Conservation (phyloP, 2,329 filamentous ascomycete genomes). For the Bipolaris gigantea region DNA sequence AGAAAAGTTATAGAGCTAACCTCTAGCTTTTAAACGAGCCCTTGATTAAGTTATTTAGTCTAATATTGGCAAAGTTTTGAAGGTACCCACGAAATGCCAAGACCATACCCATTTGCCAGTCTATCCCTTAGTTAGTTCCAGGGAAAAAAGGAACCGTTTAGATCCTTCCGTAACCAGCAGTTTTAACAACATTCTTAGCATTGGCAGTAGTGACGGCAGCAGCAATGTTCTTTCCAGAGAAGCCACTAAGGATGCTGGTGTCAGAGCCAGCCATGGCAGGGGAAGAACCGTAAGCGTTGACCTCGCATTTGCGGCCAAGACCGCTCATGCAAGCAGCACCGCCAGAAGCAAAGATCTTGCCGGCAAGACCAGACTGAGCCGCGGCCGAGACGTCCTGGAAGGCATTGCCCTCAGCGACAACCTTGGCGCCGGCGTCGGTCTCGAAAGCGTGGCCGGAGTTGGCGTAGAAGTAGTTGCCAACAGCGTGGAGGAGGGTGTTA, state of each 20-base stretch:
- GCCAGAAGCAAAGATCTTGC: slow-evolving; percentile 46
- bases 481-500: slow-evolving; percentile 61
- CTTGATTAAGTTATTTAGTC: too few species aligned
- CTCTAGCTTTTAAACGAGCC: too few species aligned
- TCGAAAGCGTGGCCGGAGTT: slow-evolving; percentile 63
- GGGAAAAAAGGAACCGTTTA: slow-evolving; percentile 8
- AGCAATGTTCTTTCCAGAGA: slow-evolving; percentile 58
- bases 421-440: slow-evolving; percentile 41
- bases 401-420: slow-evolving; percentile 61
- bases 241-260: slow-evolving; percentile 54
- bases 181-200: slow-evolving; percentile 24
- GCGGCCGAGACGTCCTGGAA: slow-evolving; percentile 57
- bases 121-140: too few species aligned
- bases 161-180: slow-evolving; percentile 30
- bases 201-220: slow-evolving; percentile 36
- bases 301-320: slow-evolving; percentile 56
- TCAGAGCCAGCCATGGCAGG: slow-evolving; percentile 42
- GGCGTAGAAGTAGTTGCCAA: slow-evolving; percentile 65
- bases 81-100: too few species aligned
- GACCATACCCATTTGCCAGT: too few species aligned
- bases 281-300: slow-evolving; percentile 48
- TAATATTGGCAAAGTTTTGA: too few species aligned
- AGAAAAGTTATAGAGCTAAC: too few species aligned
- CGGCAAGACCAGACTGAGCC: slow-evolving; percentile 47
- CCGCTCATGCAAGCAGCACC: slow-evolving; percentile 46